Percentiles rank a stretch among this genome's conserved stretches.
Evolutionary conservation across 2,329 filamentous ascomycete species (phyloP).

Genomic region (Aschersonia sp.): DNA sequence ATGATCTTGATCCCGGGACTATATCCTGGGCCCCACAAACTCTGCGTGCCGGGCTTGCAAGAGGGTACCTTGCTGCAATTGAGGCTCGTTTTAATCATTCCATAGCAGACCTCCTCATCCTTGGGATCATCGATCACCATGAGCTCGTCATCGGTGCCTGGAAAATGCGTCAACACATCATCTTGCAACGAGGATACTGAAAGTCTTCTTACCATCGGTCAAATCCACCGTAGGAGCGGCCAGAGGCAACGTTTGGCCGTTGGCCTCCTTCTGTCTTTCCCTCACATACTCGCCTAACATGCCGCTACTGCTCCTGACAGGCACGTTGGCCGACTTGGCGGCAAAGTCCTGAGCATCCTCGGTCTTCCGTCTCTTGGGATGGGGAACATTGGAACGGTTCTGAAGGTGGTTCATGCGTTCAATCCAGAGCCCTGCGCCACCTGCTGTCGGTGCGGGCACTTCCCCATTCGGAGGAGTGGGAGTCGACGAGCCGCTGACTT

Average conservation of each 20-base stretch:
- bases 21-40: slow-evolving; percentile 40
- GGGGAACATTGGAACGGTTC: slow-evolving; percentile 41
- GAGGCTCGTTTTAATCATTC: slow-evolving; percentile 56
- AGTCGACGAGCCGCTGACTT: slow-evolving; percentile 18
- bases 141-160: slow-evolving; percentile 39
- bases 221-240: slow-evolving; percentile 40
- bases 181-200: background rate
- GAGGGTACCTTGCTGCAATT: slow-evolving; percentile 55
- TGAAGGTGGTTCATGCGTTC: slow-evolving; percentile 66
- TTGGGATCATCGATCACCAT: slow-evolving; percentile 42
- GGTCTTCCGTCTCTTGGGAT: slow-evolving; percentile 52
- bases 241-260: slow-evolving; percentile 8
- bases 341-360: slow-evolving; percentile 28
- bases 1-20: slow-evolving; percentile 66
- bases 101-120: slow-evolving; percentile 66
- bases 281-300: slow-evolving; percentile 54
- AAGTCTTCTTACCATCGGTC: slow-evolving; percentile 29
- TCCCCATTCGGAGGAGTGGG: slow-evolving; percentile 14
- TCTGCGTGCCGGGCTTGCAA: slow-evolving; percentile 47
- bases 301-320: slow-evolving; percentile 29
- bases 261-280: slow-evolving; percentile 36
- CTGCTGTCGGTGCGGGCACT: slow-evolving; percentile 6
- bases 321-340: slow-evolving; percentile 15
- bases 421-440: slow-evolving; percentile 46
- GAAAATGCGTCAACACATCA: slow-evolving; percentile 20